phyloP scores from a whole-genome alignment of 208 protist species.

The Angomonas deanei region DNA sequence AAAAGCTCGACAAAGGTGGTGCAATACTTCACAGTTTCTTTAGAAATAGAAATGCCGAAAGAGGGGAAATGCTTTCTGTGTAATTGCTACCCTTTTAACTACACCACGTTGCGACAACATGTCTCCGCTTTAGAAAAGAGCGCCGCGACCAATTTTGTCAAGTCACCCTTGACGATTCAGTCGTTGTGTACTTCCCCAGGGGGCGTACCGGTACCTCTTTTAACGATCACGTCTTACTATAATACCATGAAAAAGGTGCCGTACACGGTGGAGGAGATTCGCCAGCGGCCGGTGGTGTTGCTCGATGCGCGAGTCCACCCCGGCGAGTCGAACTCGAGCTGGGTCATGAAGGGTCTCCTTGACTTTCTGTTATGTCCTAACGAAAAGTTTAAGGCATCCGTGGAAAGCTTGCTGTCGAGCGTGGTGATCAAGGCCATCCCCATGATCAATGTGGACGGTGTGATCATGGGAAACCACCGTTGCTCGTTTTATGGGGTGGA shows the following conservation, averaged over 20 bases:
- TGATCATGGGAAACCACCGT: conserved; percentile 97
- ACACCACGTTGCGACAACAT: conserved; percentile 78
- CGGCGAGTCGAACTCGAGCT: conserved; percentile 95
- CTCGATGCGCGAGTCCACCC: conserved; percentile 96
- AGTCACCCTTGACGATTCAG: conserved; percentile 25
- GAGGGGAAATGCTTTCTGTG: conserved; percentile 86
- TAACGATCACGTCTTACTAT: conserved; percentile 85
- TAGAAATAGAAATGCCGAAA: conserved; percentile 81
- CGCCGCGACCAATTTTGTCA: neutral
- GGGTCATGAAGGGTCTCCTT: conserved; percentile 95
- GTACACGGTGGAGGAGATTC: conserved; percentile 40
- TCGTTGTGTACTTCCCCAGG: conserved; percentile 83
- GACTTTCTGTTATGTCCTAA: conserved; percentile 50
- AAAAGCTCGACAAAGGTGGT: conserved; percentile 4
- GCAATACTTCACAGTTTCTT: conserved; percentile 91
- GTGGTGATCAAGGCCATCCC: conserved; percentile 95
- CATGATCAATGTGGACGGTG: conserved; percentile 98
- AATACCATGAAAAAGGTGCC: neutral
- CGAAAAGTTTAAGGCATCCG: conserved; percentile 3
- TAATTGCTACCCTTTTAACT: conserved; percentile 96
- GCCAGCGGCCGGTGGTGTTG: conserved; percentile 65
- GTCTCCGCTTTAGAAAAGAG: conserved; percentile 34
- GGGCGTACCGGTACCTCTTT: conserved; percentile 81
- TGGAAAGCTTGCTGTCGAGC: conserved; percentile 38
- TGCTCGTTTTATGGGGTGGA: conserved; percentile 92